A percentile compares a stretch with the other conserved stretches of the same genome.
phyloP scores from a whole-genome alignment of 2,329 filamentous ascomycete species.

The Penicillium hesseltinei region DNA sequence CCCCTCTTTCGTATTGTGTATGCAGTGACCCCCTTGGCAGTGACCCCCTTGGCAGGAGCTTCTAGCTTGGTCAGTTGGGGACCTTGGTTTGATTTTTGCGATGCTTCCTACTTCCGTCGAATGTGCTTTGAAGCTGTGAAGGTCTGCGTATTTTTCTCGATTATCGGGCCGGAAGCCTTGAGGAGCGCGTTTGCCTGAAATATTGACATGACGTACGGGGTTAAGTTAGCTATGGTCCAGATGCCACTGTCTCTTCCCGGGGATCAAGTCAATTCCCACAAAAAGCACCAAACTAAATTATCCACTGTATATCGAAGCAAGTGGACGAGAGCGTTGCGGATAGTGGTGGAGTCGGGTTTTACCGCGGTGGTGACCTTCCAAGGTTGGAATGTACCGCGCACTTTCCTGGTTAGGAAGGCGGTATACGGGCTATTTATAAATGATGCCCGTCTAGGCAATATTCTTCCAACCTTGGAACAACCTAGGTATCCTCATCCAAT shows the following conservation, averaged over 20 bases:
- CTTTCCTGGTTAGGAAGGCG: conserved; percentile 12
- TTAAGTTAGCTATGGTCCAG: too few species aligned
- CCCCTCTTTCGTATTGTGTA: background rate
- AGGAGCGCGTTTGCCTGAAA: background rate
- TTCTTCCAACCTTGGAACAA: background rate
- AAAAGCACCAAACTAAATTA: conserved; percentile 46
- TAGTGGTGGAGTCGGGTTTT: conserved; percentile 50
- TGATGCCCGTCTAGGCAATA: background rate
- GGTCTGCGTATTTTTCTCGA: background rate
- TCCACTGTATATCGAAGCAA: conserved; percentile 50
- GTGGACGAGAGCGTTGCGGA: conserved; percentile 46
- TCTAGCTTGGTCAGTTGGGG: background rate
- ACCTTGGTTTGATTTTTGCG: background rate
- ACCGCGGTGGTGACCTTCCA: conserved; percentile 37
- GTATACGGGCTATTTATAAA: background rate
- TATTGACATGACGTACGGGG: background rate
- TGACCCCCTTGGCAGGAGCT: background rate
- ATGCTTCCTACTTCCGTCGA: background rate
- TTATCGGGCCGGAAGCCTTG: background rate
- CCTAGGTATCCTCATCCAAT: background rate
- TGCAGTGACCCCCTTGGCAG: background rate
- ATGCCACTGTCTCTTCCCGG: background rate
- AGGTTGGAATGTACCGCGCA: conserved; percentile 47
- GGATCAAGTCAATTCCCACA: background rate
- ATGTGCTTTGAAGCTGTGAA: background rate